Evolutionary conservation across 768 basidiomycete species (phyloP).

Genomic region (Suillus spraguei): DNA sequence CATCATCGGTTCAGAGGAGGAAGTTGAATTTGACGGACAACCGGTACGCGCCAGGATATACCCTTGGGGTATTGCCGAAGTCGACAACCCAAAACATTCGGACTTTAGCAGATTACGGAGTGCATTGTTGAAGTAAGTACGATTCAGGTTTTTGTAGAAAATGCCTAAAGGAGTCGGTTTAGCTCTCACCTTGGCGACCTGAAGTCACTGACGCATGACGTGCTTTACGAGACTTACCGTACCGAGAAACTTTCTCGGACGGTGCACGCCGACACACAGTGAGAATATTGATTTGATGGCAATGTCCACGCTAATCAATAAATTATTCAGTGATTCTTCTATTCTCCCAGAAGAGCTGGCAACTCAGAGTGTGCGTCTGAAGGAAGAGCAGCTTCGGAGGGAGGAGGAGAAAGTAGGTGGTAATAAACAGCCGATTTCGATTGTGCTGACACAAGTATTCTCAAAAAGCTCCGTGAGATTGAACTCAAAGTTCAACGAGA

Average conservation of each 20-base stretch:
- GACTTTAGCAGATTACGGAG: constrained; percentile 94
- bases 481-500: constrained; percentile 98
- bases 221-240: constrained; percentile 95
- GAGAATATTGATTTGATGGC: constrained; percentile 22
- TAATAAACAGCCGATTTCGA: constrained; percentile 2
- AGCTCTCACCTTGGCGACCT: constrained; percentile 95
- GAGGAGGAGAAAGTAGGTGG: constrained; percentile 89
- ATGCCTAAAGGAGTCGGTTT: constrained; percentile 5
- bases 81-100: constrained; percentile 99
- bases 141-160: background rate
- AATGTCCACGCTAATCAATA: constrained; percentile 27
- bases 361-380: constrained; percentile 94
- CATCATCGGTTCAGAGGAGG: constrained; percentile 96
- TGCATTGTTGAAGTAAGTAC: constrained; percentile 81
- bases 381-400: constrained; percentile 96
- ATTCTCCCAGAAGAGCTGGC: constrained; percentile 97
- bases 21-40: constrained; percentile 91
- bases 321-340: constrained; percentile 67
- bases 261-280: constrained; percentile 80
- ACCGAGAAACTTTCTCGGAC: constrained; percentile 95
- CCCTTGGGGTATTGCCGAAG: constrained; percentile 98
- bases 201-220: constrained; percentile 92
- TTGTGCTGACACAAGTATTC: constrained; percentile 12
- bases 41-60: constrained; percentile 92
- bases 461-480: constrained; percentile 84